Conservation (phyloP, 2,329 filamentous ascomycete genomes). For the Neopestalotiopsis sp. region DNA sequence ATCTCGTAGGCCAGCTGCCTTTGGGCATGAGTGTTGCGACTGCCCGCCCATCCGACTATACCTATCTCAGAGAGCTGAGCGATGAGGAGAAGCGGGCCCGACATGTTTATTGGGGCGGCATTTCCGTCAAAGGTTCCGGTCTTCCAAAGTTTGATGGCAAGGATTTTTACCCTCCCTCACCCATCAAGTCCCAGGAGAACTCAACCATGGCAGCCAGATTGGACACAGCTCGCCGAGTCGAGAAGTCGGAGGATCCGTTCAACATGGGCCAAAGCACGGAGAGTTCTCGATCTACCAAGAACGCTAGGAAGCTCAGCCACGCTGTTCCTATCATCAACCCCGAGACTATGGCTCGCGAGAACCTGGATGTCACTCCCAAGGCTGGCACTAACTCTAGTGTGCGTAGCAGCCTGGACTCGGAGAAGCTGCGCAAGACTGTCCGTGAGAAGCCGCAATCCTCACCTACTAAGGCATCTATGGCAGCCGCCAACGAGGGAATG, state of each 20-base stretch:
- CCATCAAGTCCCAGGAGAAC: conserved; percentile 41
- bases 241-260: conserved; percentile 35
- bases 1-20: conserved; percentile 60
- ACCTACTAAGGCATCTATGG: conserved; percentile 17
- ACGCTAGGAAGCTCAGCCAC: conserved; percentile 33
- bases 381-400: neutral
- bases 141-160: conserved; percentile 70
- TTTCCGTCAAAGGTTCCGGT: conserved; percentile 54
- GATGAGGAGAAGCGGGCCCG: conserved; percentile 64
- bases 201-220: conserved; percentile 4
- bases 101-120: conserved; percentile 65
- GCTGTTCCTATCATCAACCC: conserved; percentile 40
- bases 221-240: conserved; percentile 21
- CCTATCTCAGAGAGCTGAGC: conserved; percentile 62
- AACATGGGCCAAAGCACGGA: conserved; percentile 25
- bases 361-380: conserved; percentile 20
- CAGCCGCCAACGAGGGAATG: conserved; percentile 24
- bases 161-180: conserved; percentile 66
- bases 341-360: conserved; percentile 23
- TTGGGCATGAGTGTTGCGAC: conserved; percentile 46
- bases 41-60: conserved; percentile 52
- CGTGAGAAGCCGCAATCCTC: conserved; percentile 20
- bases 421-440: conserved; percentile 20
- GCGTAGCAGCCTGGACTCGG: neutral
- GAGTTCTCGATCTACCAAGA: conserved; percentile 29